Evolutionary conservation across 495 filamentous ascomycete genomes (phyloP).

Genomic region (Tetracladium marchalianum): DNA sequence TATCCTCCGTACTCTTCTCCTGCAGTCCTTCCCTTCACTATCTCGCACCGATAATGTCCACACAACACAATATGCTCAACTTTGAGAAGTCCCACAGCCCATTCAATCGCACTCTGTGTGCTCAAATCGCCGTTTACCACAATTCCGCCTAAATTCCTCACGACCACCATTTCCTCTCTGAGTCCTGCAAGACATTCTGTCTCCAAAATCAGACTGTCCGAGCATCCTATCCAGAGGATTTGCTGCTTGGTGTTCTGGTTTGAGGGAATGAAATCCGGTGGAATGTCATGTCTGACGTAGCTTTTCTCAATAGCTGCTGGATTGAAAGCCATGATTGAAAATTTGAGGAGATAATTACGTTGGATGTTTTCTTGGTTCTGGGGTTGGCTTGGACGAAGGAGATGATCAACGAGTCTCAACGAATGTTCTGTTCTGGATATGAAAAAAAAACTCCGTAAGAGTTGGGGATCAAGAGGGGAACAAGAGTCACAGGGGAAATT

Average conservation of each 20-base stretch:
- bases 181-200: slow-evolving; percentile 24
- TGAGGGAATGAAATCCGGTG: slow-evolving; percentile 24
- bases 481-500: too few species aligned
- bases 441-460: slow-evolving; percentile 1
- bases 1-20: not conserved
- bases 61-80: slow-evolving; percentile 34
- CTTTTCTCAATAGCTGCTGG: slow-evolving; percentile 1
- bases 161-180: slow-evolving; percentile 30
- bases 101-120: slow-evolving; percentile 24
- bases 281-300: slow-evolving; percentile 7
- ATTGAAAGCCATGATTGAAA: not conserved
- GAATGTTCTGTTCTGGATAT: too few species aligned
- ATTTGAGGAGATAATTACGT: too few species aligned
- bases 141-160: slow-evolving; percentile 31
- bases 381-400: too few species aligned
- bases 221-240: slow-evolving; percentile 36
- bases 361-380: too few species aligned
- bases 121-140: slow-evolving; percentile 28
- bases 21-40: slow-evolving; percentile 21
- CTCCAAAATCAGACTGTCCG: slow-evolving; percentile 28
- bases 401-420: too few species aligned
- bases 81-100: slow-evolving; percentile 26
- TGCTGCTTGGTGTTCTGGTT: slow-evolving; percentile 20
- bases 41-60: slow-evolving; percentile 33
- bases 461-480: too few species aligned